Conservation (phyloP, 2,329 filamentous ascomycete species). For the Biscogniauxia mediterranea region DNA sequence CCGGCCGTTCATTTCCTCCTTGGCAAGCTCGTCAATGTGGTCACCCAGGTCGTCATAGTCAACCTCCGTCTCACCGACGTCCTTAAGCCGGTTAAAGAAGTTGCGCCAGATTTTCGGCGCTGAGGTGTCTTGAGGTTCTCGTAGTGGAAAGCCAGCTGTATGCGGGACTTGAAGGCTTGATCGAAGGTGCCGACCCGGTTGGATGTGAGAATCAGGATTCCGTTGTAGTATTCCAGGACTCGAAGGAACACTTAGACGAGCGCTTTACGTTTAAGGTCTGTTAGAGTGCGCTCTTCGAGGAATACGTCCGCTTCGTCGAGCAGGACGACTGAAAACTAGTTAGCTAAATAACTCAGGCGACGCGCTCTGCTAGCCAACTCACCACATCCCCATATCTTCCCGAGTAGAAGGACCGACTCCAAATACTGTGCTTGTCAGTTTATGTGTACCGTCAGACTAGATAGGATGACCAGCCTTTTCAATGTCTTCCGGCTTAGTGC, state of each 20-base stretch:
- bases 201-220: conserved; percentile 41
- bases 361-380: no score
- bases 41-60: conserved; percentile 15
- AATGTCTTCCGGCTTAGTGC: conserved; percentile 18
- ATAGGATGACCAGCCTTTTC: conserved; percentile 9
- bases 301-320: conserved; percentile 24
- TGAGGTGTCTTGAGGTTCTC: conserved; percentile 9
- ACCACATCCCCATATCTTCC: conserved; percentile 22
- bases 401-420: conserved; percentile 16
- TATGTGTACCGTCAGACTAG: no score
- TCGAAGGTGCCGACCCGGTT: conserved; percentile 33
- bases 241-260: conserved; percentile 35
- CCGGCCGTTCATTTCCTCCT: conserved; percentile 39
- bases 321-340: conserved; percentile 12
- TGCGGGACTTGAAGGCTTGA: conserved; percentile 24
- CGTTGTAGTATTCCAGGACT: conserved; percentile 40
- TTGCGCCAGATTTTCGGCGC: conserved; percentile 21
- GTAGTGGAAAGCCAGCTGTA: conserved; percentile 22
- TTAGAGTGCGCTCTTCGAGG: conserved; percentile 18
- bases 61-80: conserved; percentile 4
- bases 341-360: no score
- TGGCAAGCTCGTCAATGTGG: conserved; percentile 31
- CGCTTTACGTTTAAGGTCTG: conserved; percentile 20
- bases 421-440: conserved; percentile 12
- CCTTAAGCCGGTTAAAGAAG: conserved; percentile 13